Percentiles rank a stretch among this genome's conserved stretches.
Conservation (phyloP, 2,329 filamentous ascomycete genomes). For the Aspergillus japonicus region DNA sequence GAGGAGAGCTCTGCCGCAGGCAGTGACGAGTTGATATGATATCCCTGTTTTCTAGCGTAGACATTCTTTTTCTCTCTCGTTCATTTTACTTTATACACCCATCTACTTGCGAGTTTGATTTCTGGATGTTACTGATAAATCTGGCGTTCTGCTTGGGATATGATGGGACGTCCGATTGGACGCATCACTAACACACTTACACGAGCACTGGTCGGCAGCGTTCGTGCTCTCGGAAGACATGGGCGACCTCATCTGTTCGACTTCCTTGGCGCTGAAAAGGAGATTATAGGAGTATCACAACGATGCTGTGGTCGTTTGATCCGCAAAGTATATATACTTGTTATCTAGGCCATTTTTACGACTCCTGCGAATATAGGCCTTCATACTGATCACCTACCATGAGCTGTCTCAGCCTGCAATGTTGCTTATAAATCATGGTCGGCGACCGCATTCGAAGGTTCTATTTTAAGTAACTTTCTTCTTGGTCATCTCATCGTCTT, state of each 20-base stretch:
- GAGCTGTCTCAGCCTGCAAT: too few relatives aligned
- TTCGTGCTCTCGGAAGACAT: neutral
- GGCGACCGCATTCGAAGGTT: neutral
- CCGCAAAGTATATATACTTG: neutral
- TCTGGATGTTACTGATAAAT: neutral
- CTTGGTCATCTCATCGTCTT: neutral
- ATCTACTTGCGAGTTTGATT: neutral
- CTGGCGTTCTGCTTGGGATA: neutral
- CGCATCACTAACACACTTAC: neutral
- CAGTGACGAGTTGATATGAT: constrained; percentile 72
- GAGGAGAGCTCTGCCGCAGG: constrained; percentile 73
- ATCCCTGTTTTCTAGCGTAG: neutral
- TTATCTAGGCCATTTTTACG: neutral
- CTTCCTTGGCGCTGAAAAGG: neutral
- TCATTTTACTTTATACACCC: neutral
- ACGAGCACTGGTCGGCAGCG: neutral
- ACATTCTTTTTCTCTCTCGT: neutral
- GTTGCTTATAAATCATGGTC: too few relatives aligned
- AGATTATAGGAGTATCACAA: neutral
- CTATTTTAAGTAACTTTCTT: neutral
- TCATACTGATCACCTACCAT: neutral
- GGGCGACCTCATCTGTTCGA: neutral
- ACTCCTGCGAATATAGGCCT: neutral
- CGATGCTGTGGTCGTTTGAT: neutral
- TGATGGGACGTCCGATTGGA: neutral